Evolutionary conservation across 345 rosid species (phyloP), one percentile per base, ranked within the genome.

Genomic region (Bruguiera gymnorhiza): DNA sequence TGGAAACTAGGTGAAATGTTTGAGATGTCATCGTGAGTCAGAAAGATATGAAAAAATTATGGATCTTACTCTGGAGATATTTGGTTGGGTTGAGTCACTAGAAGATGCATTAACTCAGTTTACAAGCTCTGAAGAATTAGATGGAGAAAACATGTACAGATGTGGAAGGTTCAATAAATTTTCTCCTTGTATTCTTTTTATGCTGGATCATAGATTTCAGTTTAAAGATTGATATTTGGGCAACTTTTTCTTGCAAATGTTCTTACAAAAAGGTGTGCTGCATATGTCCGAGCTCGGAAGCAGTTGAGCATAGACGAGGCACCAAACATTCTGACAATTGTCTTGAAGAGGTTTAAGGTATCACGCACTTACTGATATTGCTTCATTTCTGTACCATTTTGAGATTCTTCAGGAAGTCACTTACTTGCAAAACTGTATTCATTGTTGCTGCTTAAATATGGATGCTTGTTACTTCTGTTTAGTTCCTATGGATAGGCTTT

Each of bases 71-170:
- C 75, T 90, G 64, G 94, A 90, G 86, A 90, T 90, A 80, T 84
- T 78, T 11, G 93, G 97, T 51, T 86, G 91, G 90, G 97, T 90
- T 52, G 88, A 84, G 76, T 88, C 97, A 64, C 74, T 90, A 78
- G 86, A 88, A 82, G 92, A 90, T 78, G 97, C 93, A 52, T 65
- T 90, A 39, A 86, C 90, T 77, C 93, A 90, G 75, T 90, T 90
- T 78, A 90, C 97, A 59, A 86, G 83, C 53, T 82, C 89, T 18
- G 93, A 90, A 83, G 90, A 90, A 70, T 84, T 90, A 67, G 97
- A 90, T 67, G 97, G 97, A 69, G 97, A 90, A 72, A 90, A 90
- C 77, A 90, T 88, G 97, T 90, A 88, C 66, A 78, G 91, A 88
- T 90, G 97, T 80, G 89, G 86, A 86, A 90, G 93, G 97, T 90